A percentile compares a stretch with the other conserved stretches of the same genome.
Evolutionary conservation across 2,329 filamentous ascomycete species (phyloP).

Genomic region (Paracamarosporium sp.): DNA sequence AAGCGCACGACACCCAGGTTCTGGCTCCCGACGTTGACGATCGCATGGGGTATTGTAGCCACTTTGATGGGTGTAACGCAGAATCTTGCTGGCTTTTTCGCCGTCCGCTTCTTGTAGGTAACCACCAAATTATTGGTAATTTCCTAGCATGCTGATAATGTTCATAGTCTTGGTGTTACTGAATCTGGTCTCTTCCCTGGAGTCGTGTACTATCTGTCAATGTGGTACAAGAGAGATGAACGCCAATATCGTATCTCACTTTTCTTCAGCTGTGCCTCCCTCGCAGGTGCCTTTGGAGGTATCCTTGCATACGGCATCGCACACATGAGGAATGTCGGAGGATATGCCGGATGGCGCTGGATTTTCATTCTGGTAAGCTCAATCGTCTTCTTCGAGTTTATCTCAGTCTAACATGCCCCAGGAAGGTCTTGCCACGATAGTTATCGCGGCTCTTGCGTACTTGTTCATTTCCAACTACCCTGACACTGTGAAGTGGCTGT

Average conservation of each 20-base stretch:
- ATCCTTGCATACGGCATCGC: constrained; percentile 65
- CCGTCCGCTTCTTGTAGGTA: constrained; percentile 55
- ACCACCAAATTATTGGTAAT: neutral
- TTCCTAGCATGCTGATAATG: constrained; percentile 3
- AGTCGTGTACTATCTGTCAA: constrained; percentile 63
- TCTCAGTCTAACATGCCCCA: constrained; percentile 19
- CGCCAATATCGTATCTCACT: constrained; percentile 65
- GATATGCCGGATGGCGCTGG: constrained; percentile 49
- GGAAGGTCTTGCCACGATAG: constrained; percentile 46
- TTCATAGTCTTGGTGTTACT: constrained; percentile 36
- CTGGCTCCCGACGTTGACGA: constrained; percentile 56
- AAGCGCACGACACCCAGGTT: constrained; percentile 64
- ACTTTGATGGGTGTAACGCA: constrained; percentile 59
- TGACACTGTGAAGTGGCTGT: constrained; percentile 64
- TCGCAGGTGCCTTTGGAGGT: constrained; percentile 68
- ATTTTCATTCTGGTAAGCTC: constrained; percentile 49
- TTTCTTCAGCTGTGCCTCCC: constrained; percentile 65
- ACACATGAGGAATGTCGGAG: constrained; percentile 65
- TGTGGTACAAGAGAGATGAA: constrained; percentile 69
- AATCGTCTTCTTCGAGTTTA: neutral
- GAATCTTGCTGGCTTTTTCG: constrained; percentile 55
- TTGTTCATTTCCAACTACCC: constrained; percentile 74
- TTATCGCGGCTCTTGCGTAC: constrained; percentile 46
- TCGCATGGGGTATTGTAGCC: constrained; percentile 56
- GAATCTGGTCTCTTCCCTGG: constrained; percentile 49